These are phyloP conservation scores for Ceriops zippeliana DNA, from an alignment of 345 rosid genomes.

Conservation along the genomic window DNA sequence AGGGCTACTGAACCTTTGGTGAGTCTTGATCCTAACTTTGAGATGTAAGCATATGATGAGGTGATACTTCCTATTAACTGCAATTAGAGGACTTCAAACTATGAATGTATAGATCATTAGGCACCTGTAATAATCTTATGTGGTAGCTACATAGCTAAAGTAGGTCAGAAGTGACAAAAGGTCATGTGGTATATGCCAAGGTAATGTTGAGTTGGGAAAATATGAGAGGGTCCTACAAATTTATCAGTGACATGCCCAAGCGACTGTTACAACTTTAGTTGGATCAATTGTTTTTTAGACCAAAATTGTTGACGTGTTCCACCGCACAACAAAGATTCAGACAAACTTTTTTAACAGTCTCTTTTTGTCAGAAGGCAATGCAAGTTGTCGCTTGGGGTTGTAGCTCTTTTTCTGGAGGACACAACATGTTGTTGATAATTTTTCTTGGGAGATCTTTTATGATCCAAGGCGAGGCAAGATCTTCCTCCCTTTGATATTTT, in stretches of 20 bases:
- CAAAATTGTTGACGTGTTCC: conserved; percentile 12
- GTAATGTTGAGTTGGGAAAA: conserved; percentile 51
- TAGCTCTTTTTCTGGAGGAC: background rate
- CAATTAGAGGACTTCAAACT: conserved; percentile 14
- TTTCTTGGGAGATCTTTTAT: background rate
- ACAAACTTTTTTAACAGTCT: conserved; percentile 16
- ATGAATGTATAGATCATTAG: conserved; percentile 32
- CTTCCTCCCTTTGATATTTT: background rate
- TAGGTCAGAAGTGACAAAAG: conserved; percentile 41
- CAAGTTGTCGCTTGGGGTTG: conserved; percentile 24
- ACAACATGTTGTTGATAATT: conserved; percentile 4
- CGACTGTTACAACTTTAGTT: conserved; percentile 12
- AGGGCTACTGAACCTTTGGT: background rate
- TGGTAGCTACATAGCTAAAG: conserved; percentile 30
- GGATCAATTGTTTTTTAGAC: conserved; percentile 8
- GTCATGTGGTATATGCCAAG: conserved; percentile 40
- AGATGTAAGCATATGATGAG: background rate
- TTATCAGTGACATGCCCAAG: conserved; percentile 30
- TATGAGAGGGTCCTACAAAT: conserved; percentile 41
- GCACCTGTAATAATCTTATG: conserved; percentile 20
- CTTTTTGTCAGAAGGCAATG: conserved; percentile 22
- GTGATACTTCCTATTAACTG: background rate
- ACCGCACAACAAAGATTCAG: conserved; percentile 14
- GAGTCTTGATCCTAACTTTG: conserved; percentile 9
- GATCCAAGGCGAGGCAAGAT: background rate